Evolutionary conservation across 2,329 filamentous ascomycete species (phyloP).

Genomic region (Penicillium corylophilum): DNA sequence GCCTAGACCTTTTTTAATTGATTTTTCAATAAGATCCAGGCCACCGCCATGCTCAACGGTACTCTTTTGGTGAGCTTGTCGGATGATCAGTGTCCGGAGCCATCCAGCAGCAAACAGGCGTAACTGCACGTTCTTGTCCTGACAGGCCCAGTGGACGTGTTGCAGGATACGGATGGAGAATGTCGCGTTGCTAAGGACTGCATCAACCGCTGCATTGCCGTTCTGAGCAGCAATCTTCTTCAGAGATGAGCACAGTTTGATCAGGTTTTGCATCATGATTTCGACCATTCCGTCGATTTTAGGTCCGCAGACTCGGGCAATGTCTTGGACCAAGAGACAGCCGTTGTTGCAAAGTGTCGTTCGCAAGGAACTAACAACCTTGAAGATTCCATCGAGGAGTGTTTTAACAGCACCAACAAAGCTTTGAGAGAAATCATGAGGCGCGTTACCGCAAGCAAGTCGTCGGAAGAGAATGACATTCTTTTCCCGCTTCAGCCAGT

Average conservation of each 20-base stretch:
- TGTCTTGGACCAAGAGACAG: constrained; percentile 79
- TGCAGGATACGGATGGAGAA: constrained; percentile 81
- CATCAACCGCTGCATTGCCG: constrained; percentile 77
- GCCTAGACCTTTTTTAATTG: constrained; percentile 80
- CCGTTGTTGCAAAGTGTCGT: constrained; percentile 89
- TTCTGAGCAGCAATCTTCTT: constrained; percentile 91
- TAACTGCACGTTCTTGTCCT: constrained; percentile 92
- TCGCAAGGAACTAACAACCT: constrained; percentile 76
- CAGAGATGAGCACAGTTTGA: constrained; percentile 84
- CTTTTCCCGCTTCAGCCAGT: constrained; percentile 87
- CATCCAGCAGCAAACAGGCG: constrained; percentile 76
- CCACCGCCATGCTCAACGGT: constrained; percentile 83
- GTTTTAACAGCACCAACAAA: constrained; percentile 71
- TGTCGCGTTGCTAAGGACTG: constrained; percentile 73
- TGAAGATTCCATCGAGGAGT: constrained; percentile 83
- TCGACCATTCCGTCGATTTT: constrained; percentile 86
- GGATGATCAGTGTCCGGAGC: constrained; percentile 78
- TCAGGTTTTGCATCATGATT: constrained; percentile 80
- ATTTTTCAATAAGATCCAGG: constrained; percentile 80
- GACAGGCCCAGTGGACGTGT: constrained; percentile 75
- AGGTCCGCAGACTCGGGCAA: constrained; percentile 72
- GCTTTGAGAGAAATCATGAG: constrained; percentile 69
- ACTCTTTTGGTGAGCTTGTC: constrained; percentile 72
- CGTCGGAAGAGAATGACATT: constrained; percentile 72
- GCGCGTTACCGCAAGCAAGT: constrained; percentile 79